Evolutionary conservation across 2,329 filamentous ascomycete genomes (phyloP).

Genomic region (Fusarium stilboides): DNA sequence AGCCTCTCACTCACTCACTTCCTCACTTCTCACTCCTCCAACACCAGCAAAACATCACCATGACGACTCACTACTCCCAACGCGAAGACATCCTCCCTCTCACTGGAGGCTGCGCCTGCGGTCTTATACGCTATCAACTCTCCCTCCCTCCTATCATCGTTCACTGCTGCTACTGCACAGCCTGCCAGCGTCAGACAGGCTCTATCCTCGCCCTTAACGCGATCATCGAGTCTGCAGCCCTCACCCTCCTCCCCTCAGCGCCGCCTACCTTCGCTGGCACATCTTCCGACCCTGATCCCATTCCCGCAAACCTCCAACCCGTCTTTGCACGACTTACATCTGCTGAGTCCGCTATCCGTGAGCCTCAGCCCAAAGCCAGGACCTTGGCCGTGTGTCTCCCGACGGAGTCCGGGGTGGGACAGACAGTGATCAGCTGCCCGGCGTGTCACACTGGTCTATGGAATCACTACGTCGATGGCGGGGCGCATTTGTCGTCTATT

Average conservation of each 20-base stretch:
- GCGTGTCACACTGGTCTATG: conserved; percentile 59
- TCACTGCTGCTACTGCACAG: conserved; percentile 64
- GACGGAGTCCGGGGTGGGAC: conserved; percentile 58
- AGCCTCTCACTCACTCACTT: not conserved
- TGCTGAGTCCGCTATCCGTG: conserved; percentile 25
- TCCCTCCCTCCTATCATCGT: conserved; percentile 67
- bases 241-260: conserved; percentile 53
- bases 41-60: conserved; percentile 10
- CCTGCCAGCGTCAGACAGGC: conserved; percentile 63
- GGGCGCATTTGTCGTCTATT: conserved; percentile 55
- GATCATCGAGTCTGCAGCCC: conserved; percentile 57
- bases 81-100: conserved; percentile 51
- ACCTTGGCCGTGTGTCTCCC: conserved; percentile 53
- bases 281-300: conserved; percentile 17
- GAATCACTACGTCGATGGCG: conserved; percentile 57
- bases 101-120: conserved; percentile 74
- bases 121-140: conserved; percentile 77
- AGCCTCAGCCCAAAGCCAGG: conserved; percentile 6
- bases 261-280: conserved; percentile 43
- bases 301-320: conserved; percentile 31
- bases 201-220: conserved; percentile 59
- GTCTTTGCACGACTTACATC: conserved; percentile 43
- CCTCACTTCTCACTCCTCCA: not conserved
- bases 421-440: conserved; percentile 61
- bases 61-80: conserved; percentile 48